Evolutionary conservation across 805 yeast species (phyloP), one percentile per base, ranked within the genome.

Genomic region (Candida nonsorbophila): DNA sequence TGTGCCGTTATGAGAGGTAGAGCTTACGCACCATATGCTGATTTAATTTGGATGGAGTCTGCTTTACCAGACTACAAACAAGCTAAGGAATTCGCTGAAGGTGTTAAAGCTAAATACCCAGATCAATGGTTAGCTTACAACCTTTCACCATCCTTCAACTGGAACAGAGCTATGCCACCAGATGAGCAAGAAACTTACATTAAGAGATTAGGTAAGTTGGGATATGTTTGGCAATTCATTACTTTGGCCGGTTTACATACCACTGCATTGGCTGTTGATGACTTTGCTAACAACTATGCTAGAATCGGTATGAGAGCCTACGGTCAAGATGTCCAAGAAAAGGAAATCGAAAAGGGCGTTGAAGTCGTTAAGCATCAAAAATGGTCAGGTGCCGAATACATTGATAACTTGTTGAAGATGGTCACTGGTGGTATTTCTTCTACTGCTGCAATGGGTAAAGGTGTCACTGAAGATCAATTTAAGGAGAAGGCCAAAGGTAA

Each of bases 381-480:
- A 62, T 90, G 97, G 97, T 86, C 96, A 24, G 97, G 97, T 55
- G 97, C 97, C 17, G 95, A 85, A 63, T 88, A 86, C 68, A 82
- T 90, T 52, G 97, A 90, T 61, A 80, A 85, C 36, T 69, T 90
- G 51, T 77, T 90, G 58, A 87, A 81, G 61, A 69, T 86, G 62
- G 92, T 87, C 15, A 80, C 92, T 33, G 97, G 97, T 49, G 97
- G 97, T 66, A 83, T 88, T 34, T 72, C 88, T 29, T 81, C 94
- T 12, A 90, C 97, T 27, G 95, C 97, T 43, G 97, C 97, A 27
- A 90, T 90, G 97, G 97, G 97, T 53, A 81, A 81, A 38, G 97
- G 97, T 69, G 97, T 90, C 44, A 90, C 97, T 32, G 97, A 90
- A 67, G 94, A 84, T 45, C 97, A 90, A 65, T 90, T 90, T 69